These are phyloP conservation scores for Rhexocercosporidium sp. DNA, from an alignment of 2,329 filamentous ascomycete genomes.

Conservation along the genomic window DNA sequence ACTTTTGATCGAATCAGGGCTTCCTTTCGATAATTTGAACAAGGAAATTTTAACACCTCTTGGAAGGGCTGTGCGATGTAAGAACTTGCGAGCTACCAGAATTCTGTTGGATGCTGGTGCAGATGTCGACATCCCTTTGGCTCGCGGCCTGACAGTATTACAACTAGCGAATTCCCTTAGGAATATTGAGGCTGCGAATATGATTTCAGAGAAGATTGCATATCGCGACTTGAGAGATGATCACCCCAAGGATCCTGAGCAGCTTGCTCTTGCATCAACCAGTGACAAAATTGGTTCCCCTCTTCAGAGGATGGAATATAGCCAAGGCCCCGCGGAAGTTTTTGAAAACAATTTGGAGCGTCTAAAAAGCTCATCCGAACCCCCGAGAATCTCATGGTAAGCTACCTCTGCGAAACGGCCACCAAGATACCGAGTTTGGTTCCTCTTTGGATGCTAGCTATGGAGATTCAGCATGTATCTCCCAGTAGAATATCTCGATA, in stretches of 20 bases:
- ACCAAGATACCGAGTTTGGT: too few relatives aligned
- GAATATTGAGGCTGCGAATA: background rate
- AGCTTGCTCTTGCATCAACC: background rate
- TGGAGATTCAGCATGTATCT: background rate
- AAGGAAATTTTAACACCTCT: background rate
- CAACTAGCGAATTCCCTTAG: background rate
- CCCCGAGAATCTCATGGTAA: too few relatives aligned
- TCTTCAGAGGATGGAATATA: too few relatives aligned
- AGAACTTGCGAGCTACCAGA: background rate
- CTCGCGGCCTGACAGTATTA: background rate
- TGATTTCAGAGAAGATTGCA: background rate
- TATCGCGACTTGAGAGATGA: background rate
- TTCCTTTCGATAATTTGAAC: background rate
- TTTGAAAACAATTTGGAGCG: too few relatives aligned
- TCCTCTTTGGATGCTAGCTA: too few relatives aligned
- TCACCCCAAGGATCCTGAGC: background rate
- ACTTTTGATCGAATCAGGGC: background rate
- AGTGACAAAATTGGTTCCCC: too few relatives aligned
- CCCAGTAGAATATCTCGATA: too few relatives aligned
- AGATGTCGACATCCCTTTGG: background rate
- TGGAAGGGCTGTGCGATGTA: background rate
- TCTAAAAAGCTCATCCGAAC: too few relatives aligned
- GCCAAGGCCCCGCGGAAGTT: too few relatives aligned
- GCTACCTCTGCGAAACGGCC: too few relatives aligned
- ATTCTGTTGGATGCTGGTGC: background rate